Conservation (phyloP, 2,329 filamentous ascomycete genomes). For the Camptophora hylomeconis region DNA sequence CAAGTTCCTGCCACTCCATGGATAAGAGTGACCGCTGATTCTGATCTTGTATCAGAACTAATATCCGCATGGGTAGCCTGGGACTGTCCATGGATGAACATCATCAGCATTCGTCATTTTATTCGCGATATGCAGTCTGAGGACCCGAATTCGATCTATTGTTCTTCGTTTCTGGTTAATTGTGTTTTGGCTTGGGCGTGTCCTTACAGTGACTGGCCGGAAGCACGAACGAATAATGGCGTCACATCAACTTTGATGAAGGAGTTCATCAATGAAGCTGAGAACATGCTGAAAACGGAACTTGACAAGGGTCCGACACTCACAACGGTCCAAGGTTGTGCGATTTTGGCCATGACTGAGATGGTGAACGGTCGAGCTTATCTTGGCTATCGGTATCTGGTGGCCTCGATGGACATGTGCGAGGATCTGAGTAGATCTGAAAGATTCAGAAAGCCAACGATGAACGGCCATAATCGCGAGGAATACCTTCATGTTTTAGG, state of each 20-base stretch:
- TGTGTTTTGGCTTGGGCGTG: constrained; percentile 22
- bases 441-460: too few species aligned
- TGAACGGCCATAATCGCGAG: too few species aligned
- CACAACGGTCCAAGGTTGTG: neutral
- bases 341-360: too few species aligned
- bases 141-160: constrained; percentile 18
- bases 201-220: constrained; percentile 1
- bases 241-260: neutral
- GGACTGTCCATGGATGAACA: constrained; percentile 19
- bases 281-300: constrained; percentile 1
- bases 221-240: neutral
- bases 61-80: constrained; percentile 15
- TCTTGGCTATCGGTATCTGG: too few species aligned
- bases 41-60: constrained; percentile 22
- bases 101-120: constrained; percentile 23
- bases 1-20: constrained; percentile 20
- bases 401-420: too few species aligned
- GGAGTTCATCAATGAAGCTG: constrained; percentile 1
- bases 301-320: neutral
- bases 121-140: constrained; percentile 22
- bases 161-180: constrained; percentile 25
- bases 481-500: too few species aligned
- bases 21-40: constrained; percentile 18
- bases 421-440: too few species aligned
- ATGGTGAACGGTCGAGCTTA: too few species aligned